Percentiles rank a stretch among this genome's conserved stretches.
Evolutionary conservation across 176 grass and related monocot species (phyloP).

Genomic region (Bromus sterilis): DNA sequence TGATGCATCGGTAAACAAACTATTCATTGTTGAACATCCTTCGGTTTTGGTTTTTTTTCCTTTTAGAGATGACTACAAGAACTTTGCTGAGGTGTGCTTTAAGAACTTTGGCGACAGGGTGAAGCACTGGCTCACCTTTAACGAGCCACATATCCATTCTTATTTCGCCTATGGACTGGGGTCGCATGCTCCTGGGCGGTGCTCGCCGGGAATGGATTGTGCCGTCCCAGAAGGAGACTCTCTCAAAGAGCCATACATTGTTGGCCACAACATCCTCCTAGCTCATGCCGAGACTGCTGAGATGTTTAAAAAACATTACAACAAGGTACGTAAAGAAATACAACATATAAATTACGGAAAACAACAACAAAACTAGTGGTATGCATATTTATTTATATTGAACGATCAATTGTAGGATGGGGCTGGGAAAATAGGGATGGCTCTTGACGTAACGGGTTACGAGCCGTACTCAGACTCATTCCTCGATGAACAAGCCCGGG

Average conservation of each 20-base stretch:
- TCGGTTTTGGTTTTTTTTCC: neutral
- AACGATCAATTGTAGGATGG: neutral
- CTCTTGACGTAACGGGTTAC: neutral
- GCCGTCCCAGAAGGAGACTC: neutral
- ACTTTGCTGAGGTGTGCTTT: slow-evolving; percentile 14
- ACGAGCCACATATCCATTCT: slow-evolving; percentile 1
- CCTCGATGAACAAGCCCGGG: neutral
- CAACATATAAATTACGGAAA: neutral
- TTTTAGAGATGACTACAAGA: neutral
- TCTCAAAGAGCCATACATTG: neutral
- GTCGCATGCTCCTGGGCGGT: neutral
- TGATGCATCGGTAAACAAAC: neutral
- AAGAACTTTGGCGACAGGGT: neutral
- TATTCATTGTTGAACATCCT: neutral
- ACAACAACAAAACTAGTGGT: neutral
- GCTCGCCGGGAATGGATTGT: neutral
- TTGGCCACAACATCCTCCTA: neutral
- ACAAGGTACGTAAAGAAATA: neutral
- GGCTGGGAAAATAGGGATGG: neutral
- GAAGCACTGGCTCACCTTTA: slow-evolving; percentile 25
- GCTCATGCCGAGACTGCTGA: neutral
- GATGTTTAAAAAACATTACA: neutral
- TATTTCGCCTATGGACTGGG: neutral
- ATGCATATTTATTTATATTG: neutral
- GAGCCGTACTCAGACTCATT: neutral